phyloP scores from a whole-genome alignment of 306 rosid species.

The Hippophae gyantsensis region DNA sequence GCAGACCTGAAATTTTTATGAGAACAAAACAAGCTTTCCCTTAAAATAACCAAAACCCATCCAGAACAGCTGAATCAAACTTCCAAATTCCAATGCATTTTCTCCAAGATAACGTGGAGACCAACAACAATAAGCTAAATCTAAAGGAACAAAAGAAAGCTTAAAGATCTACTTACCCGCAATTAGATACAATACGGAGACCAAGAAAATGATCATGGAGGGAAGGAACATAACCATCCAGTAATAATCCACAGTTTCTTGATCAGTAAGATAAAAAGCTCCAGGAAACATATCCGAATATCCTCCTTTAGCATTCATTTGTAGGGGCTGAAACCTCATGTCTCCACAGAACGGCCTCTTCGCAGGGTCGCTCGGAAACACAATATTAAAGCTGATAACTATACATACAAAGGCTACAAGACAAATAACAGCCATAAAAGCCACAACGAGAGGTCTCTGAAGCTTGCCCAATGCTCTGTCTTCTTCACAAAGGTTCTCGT shows the following conservation, averaged over 20 bases:
- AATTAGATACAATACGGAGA: conserved; percentile 53
- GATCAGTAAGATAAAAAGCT: conserved; percentile 74
- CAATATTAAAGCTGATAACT: conserved; percentile 55
- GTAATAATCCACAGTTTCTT: conserved; percentile 77
- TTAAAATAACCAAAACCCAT: no score
- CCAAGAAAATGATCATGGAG: conserved; percentile 42
- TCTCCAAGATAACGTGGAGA: no score
- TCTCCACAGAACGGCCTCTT: conserved; percentile 65
- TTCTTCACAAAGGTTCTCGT: conserved; percentile 74
- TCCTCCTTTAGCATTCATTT: conserved; percentile 40
- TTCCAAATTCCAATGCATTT: not conserved
- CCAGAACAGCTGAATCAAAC: not conserved
- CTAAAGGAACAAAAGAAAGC: not conserved
- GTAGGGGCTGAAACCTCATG: conserved; percentile 50
- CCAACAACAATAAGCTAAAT: no score
- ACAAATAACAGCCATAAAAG: conserved; percentile 23
- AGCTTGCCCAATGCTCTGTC: conserved; percentile 80
- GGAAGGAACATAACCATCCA: conserved; percentile 89
- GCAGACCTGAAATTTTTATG: no score
- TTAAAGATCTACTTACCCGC: conserved; percentile 44
- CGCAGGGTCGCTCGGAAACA: conserved; percentile 46
- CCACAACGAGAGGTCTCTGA: conserved; percentile 50
- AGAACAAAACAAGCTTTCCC: no score
- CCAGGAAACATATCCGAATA: conserved; percentile 50
- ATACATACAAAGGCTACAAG: conserved; percentile 32